phyloP scores from a whole-genome alignment of 768 basidiomycete species.

The Leccinellum albellum region DNA sequence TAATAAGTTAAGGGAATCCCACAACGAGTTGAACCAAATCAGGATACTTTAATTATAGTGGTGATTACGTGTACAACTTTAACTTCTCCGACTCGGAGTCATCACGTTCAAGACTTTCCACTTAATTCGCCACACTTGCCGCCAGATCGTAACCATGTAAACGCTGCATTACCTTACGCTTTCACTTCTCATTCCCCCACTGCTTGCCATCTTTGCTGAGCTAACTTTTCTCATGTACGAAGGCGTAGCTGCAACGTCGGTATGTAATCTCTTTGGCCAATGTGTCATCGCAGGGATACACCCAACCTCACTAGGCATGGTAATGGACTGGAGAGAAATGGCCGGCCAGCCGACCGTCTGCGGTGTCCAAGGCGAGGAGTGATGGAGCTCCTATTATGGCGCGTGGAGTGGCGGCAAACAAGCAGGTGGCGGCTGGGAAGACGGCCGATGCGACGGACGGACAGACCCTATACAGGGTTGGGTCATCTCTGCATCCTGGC shows the following conservation, averaged over 20 bases:
- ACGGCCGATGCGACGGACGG: conserved; percentile 59
- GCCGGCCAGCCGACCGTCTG: conserved; percentile 77
- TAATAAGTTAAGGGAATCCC: neutral
- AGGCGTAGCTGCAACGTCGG: conserved; percentile 76
- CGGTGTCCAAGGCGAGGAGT: conserved; percentile 56
- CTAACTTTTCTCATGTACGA: conserved; percentile 65
- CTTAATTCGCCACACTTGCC: neutral
- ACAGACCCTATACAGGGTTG: conserved; percentile 82
- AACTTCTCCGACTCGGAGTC: neutral
- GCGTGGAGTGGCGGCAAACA: conserved; percentile 81
- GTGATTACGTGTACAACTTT: conserved; percentile 11
- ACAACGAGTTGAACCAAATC: too few relatives aligned
- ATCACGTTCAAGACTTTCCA: neutral
- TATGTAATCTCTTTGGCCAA: conserved; percentile 31
- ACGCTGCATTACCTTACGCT: conserved; percentile 91
- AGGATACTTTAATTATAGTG: conserved; percentile 7
- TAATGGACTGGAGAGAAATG: conserved; percentile 99
- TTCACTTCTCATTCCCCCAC: conserved; percentile 73
- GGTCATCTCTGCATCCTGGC: conserved; percentile 87
- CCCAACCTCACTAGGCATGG: conserved; percentile 53
- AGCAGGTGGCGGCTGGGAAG: conserved; percentile 52
- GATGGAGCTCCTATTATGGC: conserved; percentile 65
- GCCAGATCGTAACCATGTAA: conserved; percentile 89
- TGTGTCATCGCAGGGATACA: neutral
- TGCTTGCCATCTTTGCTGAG: conserved; percentile 74